Conservation (phyloP, 805 yeast species). For the Nakazawaea molendinolei region DNA sequence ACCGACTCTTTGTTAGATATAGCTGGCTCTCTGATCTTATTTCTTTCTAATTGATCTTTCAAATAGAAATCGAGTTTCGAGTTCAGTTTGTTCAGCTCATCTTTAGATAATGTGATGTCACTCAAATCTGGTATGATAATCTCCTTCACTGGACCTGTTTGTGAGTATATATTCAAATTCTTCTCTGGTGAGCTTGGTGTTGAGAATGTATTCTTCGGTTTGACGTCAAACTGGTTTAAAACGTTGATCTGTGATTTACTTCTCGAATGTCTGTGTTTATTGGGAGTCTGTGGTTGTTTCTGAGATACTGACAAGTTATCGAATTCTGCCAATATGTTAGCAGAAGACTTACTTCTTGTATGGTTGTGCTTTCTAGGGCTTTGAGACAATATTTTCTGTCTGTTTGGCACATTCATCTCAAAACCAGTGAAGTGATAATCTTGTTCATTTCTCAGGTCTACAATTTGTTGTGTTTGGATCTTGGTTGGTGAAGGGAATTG, state of each 20-base stretch:
- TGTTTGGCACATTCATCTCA: neutral
- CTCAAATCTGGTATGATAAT: conserved; percentile 8
- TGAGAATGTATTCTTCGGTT: neutral
- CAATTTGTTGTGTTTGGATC: too few relatives aligned
- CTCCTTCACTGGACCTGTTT: conserved; percentile 7
- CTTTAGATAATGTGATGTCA: neutral
- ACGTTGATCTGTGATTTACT: conserved; percentile 3
- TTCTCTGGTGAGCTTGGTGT: neutral
- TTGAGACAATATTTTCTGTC: neutral
- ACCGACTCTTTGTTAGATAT: neutral
- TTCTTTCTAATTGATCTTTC: conserved; percentile 9
- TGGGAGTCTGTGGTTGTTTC: neutral
- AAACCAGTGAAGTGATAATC: conserved; percentile 2
- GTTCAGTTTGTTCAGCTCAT: conserved; percentile 5
- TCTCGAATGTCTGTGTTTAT: conserved; percentile 1
- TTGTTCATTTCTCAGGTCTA: neutral
- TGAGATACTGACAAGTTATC: conserved; percentile 1
- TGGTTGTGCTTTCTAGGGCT: conserved; percentile 11
- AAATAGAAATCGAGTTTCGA: conserved; percentile 6
- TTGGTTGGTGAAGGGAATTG: too few relatives aligned
- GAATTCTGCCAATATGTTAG: conserved; percentile 6
- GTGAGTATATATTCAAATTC: conserved; percentile 1
- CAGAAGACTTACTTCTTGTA: conserved; percentile 8
- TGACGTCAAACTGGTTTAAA: neutral
- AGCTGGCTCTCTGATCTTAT: neutral